Conservation (phyloP, 768 basidiomycete species). For the Leccinum pellstonianum region DNA sequence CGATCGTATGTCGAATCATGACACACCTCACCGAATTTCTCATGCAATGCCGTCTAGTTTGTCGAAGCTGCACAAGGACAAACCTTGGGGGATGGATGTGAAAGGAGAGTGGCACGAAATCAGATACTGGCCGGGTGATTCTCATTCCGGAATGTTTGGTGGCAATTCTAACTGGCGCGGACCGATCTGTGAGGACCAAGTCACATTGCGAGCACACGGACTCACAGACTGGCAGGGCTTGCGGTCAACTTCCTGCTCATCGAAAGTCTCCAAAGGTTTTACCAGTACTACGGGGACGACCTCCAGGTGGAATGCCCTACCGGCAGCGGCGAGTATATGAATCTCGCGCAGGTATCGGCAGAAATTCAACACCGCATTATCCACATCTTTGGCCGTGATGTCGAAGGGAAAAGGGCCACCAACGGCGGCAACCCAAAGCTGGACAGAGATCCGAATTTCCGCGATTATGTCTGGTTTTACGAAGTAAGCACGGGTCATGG, state of each 20-base stretch:
- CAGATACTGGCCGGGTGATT: conserved; percentile 98
- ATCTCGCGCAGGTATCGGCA: conserved; percentile 88
- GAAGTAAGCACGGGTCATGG: conserved; percentile 68
- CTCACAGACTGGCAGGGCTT: conserved; percentile 54
- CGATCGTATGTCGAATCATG: conserved; percentile 68
- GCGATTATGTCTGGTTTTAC: conserved; percentile 96
- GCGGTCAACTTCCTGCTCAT: conserved; percentile 96
- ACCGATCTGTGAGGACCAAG: conserved; percentile 63
- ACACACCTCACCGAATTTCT: background rate
- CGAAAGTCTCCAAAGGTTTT: conserved; percentile 94
- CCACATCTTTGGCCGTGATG: conserved; percentile 94
- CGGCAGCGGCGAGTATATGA: conserved; percentile 97
- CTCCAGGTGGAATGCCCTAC: conserved; percentile 96
- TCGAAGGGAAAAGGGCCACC: conserved; percentile 80
- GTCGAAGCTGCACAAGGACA: conserved; percentile 85
- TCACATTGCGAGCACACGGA: background rate
- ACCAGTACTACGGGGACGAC: conserved; percentile 95
- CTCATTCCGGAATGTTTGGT: conserved; percentile 95
- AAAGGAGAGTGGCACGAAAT: conserved; percentile 91
- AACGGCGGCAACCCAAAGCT: conserved; percentile 89
- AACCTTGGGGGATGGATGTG: conserved; percentile 94
- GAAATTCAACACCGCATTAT: conserved; percentile 99
- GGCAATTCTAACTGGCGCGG: conserved; percentile 99
- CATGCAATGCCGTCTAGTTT: conserved; percentile 47
- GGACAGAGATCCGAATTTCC: conserved; percentile 91